phyloP scores from a whole-genome alignment of 2,329 filamentous ascomycete species.

The Fusarium sp. region DNA sequence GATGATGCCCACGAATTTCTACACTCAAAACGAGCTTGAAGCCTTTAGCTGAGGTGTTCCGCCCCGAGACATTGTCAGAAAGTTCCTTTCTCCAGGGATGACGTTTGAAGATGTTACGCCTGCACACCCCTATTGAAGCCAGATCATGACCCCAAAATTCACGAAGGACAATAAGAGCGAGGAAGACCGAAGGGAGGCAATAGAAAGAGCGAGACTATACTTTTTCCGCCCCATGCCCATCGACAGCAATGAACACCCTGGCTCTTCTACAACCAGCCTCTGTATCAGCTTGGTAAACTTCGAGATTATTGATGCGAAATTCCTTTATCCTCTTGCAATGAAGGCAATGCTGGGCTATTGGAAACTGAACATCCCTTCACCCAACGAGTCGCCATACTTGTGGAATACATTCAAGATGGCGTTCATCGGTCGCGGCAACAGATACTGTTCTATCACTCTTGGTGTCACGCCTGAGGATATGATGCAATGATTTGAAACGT shows the following conservation, averaged over 20 bases:
- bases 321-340: background rate
- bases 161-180: background rate
- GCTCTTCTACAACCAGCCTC: background rate
- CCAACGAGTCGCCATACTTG: background rate
- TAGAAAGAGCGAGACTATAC: background rate
- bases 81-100: background rate
- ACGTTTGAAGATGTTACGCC: background rate
- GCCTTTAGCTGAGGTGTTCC: background rate
- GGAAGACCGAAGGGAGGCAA: background rate
- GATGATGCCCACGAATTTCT: background rate
- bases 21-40: background rate
- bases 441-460: rapidly evolving
- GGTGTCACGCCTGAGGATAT: rapidly evolving
- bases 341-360: background rate
- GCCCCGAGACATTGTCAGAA: background rate
- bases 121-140: background rate
- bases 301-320: background rate
- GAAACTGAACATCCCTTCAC: background rate
- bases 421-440: background rate
- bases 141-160: background rate
- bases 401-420: background rate
- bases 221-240: background rate
- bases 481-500: background rate
- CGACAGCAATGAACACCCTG: rapidly evolving
- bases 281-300: background rate